Evolutionary conservation across 2,329 filamentous ascomycete genomes (phyloP).

Genomic region (Diaporthe helianthi): DNA sequence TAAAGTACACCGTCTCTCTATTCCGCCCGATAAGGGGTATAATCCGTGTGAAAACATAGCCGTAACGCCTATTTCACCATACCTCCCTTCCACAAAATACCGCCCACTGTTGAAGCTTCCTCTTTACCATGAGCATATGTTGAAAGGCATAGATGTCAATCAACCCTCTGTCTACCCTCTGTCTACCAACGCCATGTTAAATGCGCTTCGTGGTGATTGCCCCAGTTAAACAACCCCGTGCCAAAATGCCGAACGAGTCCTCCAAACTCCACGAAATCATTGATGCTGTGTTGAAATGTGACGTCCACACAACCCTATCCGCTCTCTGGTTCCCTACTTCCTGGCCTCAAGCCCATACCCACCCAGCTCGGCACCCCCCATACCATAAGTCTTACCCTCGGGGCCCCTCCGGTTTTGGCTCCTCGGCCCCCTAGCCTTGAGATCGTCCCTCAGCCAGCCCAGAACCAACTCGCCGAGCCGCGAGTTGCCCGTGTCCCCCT

Average conservation of each 20-base stretch:
- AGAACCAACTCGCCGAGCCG: conserved; percentile 87
- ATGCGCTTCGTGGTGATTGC: conserved; percentile 20
- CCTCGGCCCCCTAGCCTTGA: conserved; percentile 79
- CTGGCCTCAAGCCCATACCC: conserved; percentile 65
- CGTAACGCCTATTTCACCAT: conserved; percentile 19
- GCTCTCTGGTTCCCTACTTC: conserved; percentile 31
- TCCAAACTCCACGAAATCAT: background rate
- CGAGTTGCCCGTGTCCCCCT: conserved; percentile 72
- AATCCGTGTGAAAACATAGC: conserved; percentile 10
- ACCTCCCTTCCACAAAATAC: background rate
- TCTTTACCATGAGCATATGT: conserved; percentile 2
- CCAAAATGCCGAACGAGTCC: conserved; percentile 9
- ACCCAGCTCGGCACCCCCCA: conserved; percentile 58
- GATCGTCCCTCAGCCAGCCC: conserved; percentile 83
- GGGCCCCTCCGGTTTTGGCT: conserved; percentile 60
- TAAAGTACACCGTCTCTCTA: conserved; percentile 10
- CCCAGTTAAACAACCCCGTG: background rate
- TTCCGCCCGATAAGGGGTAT: conserved; percentile 21
- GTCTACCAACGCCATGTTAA: conserved; percentile 34
- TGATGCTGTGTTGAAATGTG: conserved; percentile 27
- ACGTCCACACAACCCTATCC: background rate
- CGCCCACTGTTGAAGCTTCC: conserved; percentile 15
- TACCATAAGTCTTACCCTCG: conserved; percentile 70
- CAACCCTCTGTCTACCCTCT: conserved; percentile 15
- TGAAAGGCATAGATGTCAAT: conserved; percentile 23